Evolutionary conservation across 2,329 filamentous ascomycete genomes (phyloP).

Genomic region (Cercospora brassicicola): DNA sequence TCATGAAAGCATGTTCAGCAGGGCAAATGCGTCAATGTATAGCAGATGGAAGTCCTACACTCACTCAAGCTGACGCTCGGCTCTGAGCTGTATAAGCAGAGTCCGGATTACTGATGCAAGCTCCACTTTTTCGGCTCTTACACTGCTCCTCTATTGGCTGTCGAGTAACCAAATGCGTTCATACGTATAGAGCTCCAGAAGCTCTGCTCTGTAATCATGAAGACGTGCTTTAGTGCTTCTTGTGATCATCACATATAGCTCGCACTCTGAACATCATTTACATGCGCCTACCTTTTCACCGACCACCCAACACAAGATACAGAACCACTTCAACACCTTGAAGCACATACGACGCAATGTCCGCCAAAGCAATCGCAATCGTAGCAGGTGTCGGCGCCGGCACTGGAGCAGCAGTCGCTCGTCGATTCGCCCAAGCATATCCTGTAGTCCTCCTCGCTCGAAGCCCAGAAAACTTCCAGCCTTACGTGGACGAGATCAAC

Average conservation of each 20-base stretch:
- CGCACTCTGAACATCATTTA: too few relatives aligned
- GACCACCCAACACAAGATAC: too few relatives aligned
- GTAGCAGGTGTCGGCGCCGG: constrained; percentile 72
- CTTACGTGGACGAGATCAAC: constrained; percentile 69
- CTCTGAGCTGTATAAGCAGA: background rate
- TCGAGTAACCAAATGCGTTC: background rate
- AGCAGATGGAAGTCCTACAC: background rate
- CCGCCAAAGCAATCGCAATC: constrained; percentile 59
- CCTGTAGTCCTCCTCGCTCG: constrained; percentile 75
- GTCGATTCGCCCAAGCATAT: constrained; percentile 63
- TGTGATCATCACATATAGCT: background rate
- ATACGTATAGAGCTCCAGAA: constrained; percentile 1
- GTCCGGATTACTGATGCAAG: constrained; percentile 4
- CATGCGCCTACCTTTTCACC: too few relatives aligned
- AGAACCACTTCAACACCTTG: too few relatives aligned
- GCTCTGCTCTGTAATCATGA: constrained; percentile 8
- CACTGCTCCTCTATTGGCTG: background rate
- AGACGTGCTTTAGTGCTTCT: constrained; percentile 1
- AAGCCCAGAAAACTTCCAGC: constrained; percentile 62
- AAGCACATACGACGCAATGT: background rate
- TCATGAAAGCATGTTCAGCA: too few relatives aligned
- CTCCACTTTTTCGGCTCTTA: background rate
- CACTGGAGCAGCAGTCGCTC: constrained; percentile 63
- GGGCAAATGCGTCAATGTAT: too few relatives aligned
- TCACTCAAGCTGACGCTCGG: background rate